Percentiles rank a stretch among this genome's conserved stretches.
These are phyloP conservation scores for Sphaceloma murrayae DNA, from an alignment of 2,329 filamentous ascomycete genomes.

Conservation along the genomic window DNA sequence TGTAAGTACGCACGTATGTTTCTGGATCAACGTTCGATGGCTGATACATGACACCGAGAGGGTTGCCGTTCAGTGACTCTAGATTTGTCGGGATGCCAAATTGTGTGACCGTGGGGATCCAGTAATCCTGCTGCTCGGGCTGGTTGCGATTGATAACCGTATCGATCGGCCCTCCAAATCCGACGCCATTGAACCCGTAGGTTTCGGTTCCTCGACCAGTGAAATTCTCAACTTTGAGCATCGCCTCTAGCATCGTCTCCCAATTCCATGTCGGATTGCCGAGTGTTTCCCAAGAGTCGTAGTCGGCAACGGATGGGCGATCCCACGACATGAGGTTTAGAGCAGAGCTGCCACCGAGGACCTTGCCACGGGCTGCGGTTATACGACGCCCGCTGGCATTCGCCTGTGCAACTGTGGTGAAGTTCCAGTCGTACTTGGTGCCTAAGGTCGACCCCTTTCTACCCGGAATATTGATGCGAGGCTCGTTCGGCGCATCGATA, in stretches of 20 bases:
- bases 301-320: slow-evolving; percentile 22
- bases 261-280: slow-evolving; percentile 36
- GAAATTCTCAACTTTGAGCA: slow-evolving; percentile 22
- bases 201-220: slow-evolving; percentile 1
- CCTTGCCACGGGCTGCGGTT: slow-evolving; percentile 28
- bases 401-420: slow-evolving; percentile 18
- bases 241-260: slow-evolving; percentile 36
- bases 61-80: slow-evolving; percentile 43
- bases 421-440: slow-evolving; percentile 22
- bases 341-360: slow-evolving; percentile 32
- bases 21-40: slow-evolving; percentile 41
- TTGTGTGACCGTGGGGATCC: slow-evolving; percentile 39
- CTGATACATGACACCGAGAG: slow-evolving; percentile 43
- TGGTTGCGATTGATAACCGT: slow-evolving; percentile 36
- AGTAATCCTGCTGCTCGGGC: slow-evolving; percentile 36
- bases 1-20: slow-evolving; percentile 43
- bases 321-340: slow-evolving; percentile 29
- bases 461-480: slow-evolving; percentile 22
- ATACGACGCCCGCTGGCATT: slow-evolving; percentile 20
- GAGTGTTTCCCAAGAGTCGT: slow-evolving; percentile 30
- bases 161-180: slow-evolving; percentile 27
- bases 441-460: slow-evolving; percentile 16
- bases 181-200: slow-evolving; percentile 27
- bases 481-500: slow-evolving; percentile 18
- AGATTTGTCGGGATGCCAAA: slow-evolving; percentile 35